Base-by-base conservation (phyloP, 1,139 yeast genomes). In the Pichia cactophila region DNA sequence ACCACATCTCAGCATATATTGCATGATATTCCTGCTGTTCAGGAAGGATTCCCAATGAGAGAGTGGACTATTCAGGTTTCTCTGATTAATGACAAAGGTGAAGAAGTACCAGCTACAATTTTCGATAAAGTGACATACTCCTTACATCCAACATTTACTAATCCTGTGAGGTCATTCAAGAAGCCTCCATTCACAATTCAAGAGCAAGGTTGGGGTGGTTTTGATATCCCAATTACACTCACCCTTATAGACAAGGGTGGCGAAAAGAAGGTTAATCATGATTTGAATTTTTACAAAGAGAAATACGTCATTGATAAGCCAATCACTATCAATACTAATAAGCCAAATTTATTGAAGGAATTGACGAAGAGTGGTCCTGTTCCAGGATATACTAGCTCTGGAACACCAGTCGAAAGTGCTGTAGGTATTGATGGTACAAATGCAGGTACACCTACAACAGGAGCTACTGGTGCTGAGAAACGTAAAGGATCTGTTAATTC, bases 121-220 rank as follows among this genome's bases (percentile, higher is more conserved):
- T 86, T 92, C 64, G 97, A 92, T 65, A 87, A 84, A 68, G 97
- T 89, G 48, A 87, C 95, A 20, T 92, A 90, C 67, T 83, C 88
- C 60, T 77, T 92, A 58, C 98, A 92, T 72, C 97, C 97, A 38
- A 92, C 98, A 14, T 92, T 92, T 68, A 80, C 81, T 49, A 88
- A 88, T 65, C 98, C 97, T 11, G 81, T 79, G 56, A 78, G 97
- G 69, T 74, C 84, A 8, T 67, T 88, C 61, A 88, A 86, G 62
- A 82, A 82, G 61, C 80, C 86, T 23, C 98, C 98, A n/a, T 92
- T 90, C 70, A 77, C 71, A 62, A 84, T 92, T 49, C 87, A 83
- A 64, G 98, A 92, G 67, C 85, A 88, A 71, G 98, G 98, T 45
- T 92, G 98, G 98, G 98, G 98, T 63, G 98, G 92, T 59, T 90